A percentile compares a stretch with the other conserved stretches of the same genome.
These are phyloP conservation scores for Mortierella alpina DNA, from an alignment of 192 early-diverging fungal genomes.

Conservation along the genomic window DNA sequence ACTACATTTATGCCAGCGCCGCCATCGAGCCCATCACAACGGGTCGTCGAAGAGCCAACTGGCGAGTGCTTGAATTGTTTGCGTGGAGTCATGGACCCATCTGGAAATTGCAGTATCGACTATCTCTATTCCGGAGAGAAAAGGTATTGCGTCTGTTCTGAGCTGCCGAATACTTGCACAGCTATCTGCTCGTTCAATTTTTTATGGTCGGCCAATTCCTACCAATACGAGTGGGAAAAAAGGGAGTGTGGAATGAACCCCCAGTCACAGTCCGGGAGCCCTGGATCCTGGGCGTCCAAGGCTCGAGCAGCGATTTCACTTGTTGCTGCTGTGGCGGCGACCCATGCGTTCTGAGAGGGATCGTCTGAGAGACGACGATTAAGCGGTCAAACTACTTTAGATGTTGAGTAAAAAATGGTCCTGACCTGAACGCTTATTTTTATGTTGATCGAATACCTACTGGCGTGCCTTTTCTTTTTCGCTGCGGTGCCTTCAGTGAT, in stretches of 20 bases:
- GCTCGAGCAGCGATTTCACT: slow-evolving; percentile 4
- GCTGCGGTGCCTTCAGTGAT: slow-evolving; percentile 79
- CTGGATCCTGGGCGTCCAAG: not conserved
- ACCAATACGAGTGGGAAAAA: not conserved
- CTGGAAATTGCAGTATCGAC: not conserved
- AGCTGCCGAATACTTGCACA: not conserved
- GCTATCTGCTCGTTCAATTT: not conserved
- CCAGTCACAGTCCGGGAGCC: not conserved
- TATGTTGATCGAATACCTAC: not conserved
- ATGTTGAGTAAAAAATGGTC: too few relatives aligned
- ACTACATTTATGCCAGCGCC: not conserved
- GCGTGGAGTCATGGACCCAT: not conserved
- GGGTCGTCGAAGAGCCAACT: not conserved
- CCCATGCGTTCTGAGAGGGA: not conserved
- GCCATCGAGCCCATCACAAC: too few relatives aligned
- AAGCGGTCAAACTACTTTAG: too few relatives aligned
- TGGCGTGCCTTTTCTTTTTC: not conserved
- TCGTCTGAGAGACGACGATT: not conserved
- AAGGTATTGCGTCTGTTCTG: not conserved
- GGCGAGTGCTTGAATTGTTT: not conserved
- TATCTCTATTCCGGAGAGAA: not conserved
- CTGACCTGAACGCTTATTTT: too few relatives aligned
- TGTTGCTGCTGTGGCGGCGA: not conserved
- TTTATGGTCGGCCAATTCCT: not conserved
- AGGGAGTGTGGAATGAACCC: not conserved